Percentiles rank a stretch among this genome's conserved stretches.
These are phyloP conservation scores for Elongisporangium undulatum DNA, from an alignment of 352 stramenopile genomes.

Conservation along the genomic window DNA sequence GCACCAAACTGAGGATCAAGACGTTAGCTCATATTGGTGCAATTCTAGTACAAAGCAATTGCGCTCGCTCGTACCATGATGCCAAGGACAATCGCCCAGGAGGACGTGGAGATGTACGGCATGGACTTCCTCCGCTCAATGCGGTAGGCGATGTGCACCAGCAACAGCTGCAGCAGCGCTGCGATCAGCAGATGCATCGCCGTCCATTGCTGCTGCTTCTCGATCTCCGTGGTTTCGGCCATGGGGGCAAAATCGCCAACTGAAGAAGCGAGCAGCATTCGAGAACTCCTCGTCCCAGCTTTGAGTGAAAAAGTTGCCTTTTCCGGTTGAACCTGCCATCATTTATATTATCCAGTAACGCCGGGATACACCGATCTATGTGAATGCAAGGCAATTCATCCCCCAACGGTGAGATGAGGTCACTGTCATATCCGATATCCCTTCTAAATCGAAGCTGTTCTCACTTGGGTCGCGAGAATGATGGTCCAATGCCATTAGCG, in stretches of 20 bases:
- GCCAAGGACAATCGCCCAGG: slow-evolving; percentile 59
- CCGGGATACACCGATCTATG: not conserved
- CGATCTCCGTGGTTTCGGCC: slow-evolving; percentile 15
- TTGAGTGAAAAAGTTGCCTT: not conserved
- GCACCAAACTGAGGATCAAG: slow-evolving; percentile 23
- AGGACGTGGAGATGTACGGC: slow-evolving; percentile 55
- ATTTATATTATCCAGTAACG: not conserved
- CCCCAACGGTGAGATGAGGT: not conserved
- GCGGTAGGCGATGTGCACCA: slow-evolving; percentile 60
- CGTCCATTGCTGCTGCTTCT: slow-evolving; percentile 40
- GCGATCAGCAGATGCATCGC: slow-evolving; percentile 56
- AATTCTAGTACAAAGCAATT: too few species aligned
- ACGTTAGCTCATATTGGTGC: not conserved
- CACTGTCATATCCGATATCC: not conserved
- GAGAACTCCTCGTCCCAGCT: not conserved
- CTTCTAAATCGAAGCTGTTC: not conserved
- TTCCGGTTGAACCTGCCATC: not conserved
- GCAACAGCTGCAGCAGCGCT: slow-evolving; percentile 53
- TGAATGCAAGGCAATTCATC: not conserved
- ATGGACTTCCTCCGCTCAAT: slow-evolving; percentile 42
- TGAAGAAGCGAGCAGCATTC: not conserved
- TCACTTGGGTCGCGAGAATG: not conserved
- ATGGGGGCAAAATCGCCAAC: slow-evolving; percentile 6
- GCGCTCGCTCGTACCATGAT: slow-evolving; percentile 30
- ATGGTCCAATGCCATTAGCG: not conserved